Evolutionary conservation across 257 asterid species (phyloP), one percentile per base, ranked within the genome.

Genomic region (Jacaranda copaia): DNA sequence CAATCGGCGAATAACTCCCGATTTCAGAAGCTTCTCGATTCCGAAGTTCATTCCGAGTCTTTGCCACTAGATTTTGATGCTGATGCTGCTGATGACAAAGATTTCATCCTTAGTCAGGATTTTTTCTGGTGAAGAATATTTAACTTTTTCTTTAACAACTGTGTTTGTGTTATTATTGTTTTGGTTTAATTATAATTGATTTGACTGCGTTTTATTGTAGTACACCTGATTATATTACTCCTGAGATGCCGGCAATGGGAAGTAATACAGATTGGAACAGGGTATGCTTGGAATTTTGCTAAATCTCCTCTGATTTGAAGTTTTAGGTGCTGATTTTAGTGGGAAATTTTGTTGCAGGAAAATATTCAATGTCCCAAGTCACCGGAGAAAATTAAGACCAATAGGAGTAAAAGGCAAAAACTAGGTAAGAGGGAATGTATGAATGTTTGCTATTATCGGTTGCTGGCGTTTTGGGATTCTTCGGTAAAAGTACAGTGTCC

Each of bases 221-320:
- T 70, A 94, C 98, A 0, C 98, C 97, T 4, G 98, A 94, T 81
- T 94, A 94, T 78, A 88, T 94, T 45, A 94, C 98, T 2, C 98
- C 98, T 8, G 98, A 93, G 70, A 87, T 85, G 77, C 90, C 93
- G 3, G 83, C 89, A 13, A 35, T 79, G 61, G 77, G 70, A 7
- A 84, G 61, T 75, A 77, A 64, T 80, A 56, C 81, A 14, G 90
- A 87, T 60, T 79, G 84, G 77, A 79, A 77, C 68, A 84, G 80
- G 90, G 97, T 89, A 39, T 36, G 66, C 53, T 78, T 45, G 40
- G 46, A 45, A 32, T 76, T 80, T 68, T 58, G 62, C 14, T 46
- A 2, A 51, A 12, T 3, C 14, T 13, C 3, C 8, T 61, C 7
- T 8, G 48, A 48, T 68, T 73, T 66, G 36, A 62, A 8, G 16